These are phyloP conservation scores for Penicillium odoratum DNA, from an alignment of 495 filamentous ascomycete species.

Conservation along the genomic window DNA sequence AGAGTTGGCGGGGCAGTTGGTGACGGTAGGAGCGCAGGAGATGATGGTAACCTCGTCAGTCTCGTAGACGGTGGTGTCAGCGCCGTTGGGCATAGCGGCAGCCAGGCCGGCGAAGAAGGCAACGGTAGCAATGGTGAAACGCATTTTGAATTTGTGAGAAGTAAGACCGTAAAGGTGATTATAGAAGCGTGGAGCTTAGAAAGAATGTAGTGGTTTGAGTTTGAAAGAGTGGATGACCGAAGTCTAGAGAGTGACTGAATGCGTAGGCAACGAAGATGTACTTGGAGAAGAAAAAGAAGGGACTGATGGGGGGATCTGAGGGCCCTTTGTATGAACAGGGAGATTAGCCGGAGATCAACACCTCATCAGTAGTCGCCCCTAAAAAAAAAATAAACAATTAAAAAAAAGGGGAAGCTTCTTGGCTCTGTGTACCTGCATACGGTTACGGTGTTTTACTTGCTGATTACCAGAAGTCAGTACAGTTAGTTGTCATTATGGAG, in stretches of 20 bases:
- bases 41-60: constrained; percentile 58
- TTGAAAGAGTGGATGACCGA: constrained; percentile 58
- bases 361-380: constrained; percentile 7
- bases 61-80: constrained; percentile 51
- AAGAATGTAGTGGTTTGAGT: constrained; percentile 48
- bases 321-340: constrained; percentile 48
- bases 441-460: neutral
- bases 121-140: constrained; percentile 51
- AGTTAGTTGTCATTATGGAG: constrained; percentile 7
- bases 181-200: constrained; percentile 24
- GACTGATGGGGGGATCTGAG: constrained; percentile 26
- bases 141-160: constrained; percentile 49
- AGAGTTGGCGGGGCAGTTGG: constrained; percentile 53
- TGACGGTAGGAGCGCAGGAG: constrained; percentile 60
- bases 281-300: constrained; percentile 41
- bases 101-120: constrained; percentile 53
- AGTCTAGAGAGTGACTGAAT: constrained; percentile 47
- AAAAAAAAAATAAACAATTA: constrained; percentile 2
- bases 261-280: constrained; percentile 39
- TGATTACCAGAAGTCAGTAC: neutral
- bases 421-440: constrained; percentile 1
- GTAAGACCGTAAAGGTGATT: constrained; percentile 29
- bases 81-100: constrained; percentile 39
- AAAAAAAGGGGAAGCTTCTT: constrained; percentile 13
- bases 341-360: constrained; percentile 46